Evolutionary conservation across 306 rosid genomes (phyloP), one percentile per base, ranked within the genome.

Genomic region (Cucumis hystrix): DNA sequence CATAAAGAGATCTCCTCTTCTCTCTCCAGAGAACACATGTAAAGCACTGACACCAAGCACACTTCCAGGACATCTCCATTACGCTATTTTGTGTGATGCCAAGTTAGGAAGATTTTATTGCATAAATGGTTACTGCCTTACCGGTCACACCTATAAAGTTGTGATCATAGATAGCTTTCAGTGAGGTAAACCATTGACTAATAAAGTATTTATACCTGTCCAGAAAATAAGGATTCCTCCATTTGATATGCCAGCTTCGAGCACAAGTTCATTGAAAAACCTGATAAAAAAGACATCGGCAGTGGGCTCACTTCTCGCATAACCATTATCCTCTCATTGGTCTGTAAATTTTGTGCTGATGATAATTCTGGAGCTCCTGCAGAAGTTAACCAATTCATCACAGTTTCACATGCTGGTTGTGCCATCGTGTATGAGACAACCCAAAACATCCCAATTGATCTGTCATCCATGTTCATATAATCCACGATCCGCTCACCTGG

Each of bases 391-490:
- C 99, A 95, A 74, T 57, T 85, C 85, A 92, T 89, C 62, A 89
- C 99, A 70, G 97, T 92, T 87, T 95, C 99, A 84, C 92, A 86
- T 70, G 99, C 92, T 80, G 97, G 99, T 49, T 95, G 99, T 13
- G 96, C 97, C 99, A 95, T 95, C 81, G 99, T 95, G 88, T 89
- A 92, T 69, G 99, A 90, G 83, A 95, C 97, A 84, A 95, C 99
- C 99, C 99, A 95, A 85, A 95, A 95, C 99, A 95, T 95, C 84
- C 99, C 99, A 77, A 90, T 89, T 75, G 97, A 95, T 83, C 91
- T 89, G 49, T 95, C 99, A 87, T 95, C 99, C 99, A 95, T 95
- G 77, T 85, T 92, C 97, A 95, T 89, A 85, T 92, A 92, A 84
- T 95, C 99, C 97, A 95, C 79, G 86, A 89, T 89, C 45, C 97